Evolutionary conservation across 345 rosid genomes (phyloP).

Genomic region (Noccaea caerulescens): DNA sequence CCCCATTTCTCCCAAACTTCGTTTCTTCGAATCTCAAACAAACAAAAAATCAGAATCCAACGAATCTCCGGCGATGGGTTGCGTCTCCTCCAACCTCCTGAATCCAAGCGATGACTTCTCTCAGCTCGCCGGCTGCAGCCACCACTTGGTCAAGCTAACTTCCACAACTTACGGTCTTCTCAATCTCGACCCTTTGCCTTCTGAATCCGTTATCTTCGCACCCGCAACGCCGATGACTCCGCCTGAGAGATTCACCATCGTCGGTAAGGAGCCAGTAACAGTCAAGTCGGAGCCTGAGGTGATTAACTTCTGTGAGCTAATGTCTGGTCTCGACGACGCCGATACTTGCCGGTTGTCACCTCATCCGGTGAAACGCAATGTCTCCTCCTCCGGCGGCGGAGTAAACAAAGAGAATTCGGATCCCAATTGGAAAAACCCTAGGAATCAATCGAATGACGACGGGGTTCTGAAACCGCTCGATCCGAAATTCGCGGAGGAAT

Average conservation of each 20-base stretch:
- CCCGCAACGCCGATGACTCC: constrained; percentile 62
- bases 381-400: constrained; percentile 10
- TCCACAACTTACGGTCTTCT: constrained; percentile 92
- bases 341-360: constrained; percentile 76
- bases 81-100: constrained; percentile 77
- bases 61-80: constrained; percentile 57
- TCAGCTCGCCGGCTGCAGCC: constrained; percentile 64
- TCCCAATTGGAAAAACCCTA: constrained; percentile 48
- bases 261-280: constrained; percentile 43
- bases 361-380: constrained; percentile 26
- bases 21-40: background rate
- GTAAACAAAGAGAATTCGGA: constrained; percentile 58
- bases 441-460: background rate
- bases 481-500: constrained; percentile 31
- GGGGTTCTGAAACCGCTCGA: constrained; percentile 29
- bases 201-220: constrained; percentile 21
- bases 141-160: constrained; percentile 86
- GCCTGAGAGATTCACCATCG: constrained; percentile 59
- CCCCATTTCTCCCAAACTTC: background rate
- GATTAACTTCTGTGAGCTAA: constrained; percentile 86
- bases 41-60: background rate
- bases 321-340: constrained; percentile 74
- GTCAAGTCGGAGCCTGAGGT: constrained; percentile 59
- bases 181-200: constrained; percentile 63
- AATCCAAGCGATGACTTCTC: constrained; percentile 69